Conservation (phyloP, 2,329 filamentous ascomycete species). For the Tolypocladium inflatum region DNA sequence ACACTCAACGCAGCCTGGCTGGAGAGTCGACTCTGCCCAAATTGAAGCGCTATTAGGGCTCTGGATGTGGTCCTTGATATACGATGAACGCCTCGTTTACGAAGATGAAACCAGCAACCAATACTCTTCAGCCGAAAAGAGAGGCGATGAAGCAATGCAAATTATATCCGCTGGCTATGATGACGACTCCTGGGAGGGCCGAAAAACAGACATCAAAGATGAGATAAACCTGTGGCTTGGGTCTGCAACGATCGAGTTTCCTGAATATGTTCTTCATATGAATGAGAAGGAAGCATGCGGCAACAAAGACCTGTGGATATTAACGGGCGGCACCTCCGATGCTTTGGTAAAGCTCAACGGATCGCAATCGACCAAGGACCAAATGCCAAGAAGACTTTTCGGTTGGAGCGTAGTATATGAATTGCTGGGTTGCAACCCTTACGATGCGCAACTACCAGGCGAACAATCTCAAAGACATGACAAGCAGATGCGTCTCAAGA, state of each 20-base stretch:
- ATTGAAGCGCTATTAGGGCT: conserved; percentile 10
- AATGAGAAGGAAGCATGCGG: not conserved
- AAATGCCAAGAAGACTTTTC: not conserved
- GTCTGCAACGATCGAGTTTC: not conserved
- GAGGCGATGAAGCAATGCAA: not conserved
- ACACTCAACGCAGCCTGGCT: not conserved
- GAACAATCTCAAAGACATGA: too few relatives aligned
- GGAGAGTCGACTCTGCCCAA: conserved; percentile 7
- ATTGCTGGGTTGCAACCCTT: not conserved
- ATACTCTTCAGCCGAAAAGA: not conserved
- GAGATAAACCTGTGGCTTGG: conserved; percentile 9
- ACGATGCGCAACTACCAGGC: not conserved
- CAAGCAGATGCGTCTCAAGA: not conserved
- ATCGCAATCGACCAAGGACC: not conserved
- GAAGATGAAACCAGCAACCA: not conserved
- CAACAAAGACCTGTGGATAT: not conserved
- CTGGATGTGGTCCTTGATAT: conserved; percentile 8
- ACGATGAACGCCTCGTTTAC: not conserved
- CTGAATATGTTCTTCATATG: not conserved
- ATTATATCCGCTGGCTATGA: conserved; percentile 3
- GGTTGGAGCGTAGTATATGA: not conserved
- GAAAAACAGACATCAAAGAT: not conserved
- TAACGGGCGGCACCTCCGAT: not conserved
- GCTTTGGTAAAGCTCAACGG: not conserved
- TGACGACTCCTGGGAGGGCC: not conserved